Conservation (phyloP, 208 protist species). For the Porcisia hertigi region DNA sequence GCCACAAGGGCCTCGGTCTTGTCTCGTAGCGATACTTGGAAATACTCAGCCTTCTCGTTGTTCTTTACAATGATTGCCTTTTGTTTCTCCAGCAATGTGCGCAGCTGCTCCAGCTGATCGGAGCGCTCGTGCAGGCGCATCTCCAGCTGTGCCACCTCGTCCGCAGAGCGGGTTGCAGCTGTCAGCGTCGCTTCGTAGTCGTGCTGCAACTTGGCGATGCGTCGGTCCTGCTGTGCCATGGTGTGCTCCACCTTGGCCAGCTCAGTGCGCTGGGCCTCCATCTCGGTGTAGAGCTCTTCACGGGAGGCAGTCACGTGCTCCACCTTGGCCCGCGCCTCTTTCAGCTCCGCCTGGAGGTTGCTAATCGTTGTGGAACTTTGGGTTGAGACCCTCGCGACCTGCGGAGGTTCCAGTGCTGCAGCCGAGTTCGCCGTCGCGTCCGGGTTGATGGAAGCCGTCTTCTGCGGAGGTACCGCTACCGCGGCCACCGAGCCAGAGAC, state of each 20-base stretch:
- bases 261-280: constrained; percentile 55
- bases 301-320: constrained; percentile 38
- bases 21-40: constrained; percentile 65
- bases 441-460: neutral
- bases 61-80: constrained; percentile 85
- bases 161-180: constrained; percentile 25
- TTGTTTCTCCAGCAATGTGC: constrained; percentile 73
- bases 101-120: constrained; percentile 79
- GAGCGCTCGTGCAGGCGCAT: constrained; percentile 60
- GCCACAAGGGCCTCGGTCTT: constrained; percentile 34
- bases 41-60: constrained; percentile 80
- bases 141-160: constrained; percentile 48
- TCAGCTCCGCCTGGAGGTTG: constrained; percentile 47
- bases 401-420: constrained; percentile 5
- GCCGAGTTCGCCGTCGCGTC: constrained; percentile 6
- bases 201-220: constrained; percentile 49
- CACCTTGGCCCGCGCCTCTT: constrained; percentile 43
- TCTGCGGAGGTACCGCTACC: neutral
- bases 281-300: constrained; percentile 54
- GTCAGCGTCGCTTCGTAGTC: constrained; percentile 61
- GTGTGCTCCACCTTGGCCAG: constrained; percentile 33
- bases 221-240: constrained; percentile 49
- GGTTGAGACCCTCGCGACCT: neutral
- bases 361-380: neutral
- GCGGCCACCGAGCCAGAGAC: neutral